phyloP scores from a whole-genome alignment of 1,284 basidiomycete species.

The Spongispora temasekensis region DNA sequence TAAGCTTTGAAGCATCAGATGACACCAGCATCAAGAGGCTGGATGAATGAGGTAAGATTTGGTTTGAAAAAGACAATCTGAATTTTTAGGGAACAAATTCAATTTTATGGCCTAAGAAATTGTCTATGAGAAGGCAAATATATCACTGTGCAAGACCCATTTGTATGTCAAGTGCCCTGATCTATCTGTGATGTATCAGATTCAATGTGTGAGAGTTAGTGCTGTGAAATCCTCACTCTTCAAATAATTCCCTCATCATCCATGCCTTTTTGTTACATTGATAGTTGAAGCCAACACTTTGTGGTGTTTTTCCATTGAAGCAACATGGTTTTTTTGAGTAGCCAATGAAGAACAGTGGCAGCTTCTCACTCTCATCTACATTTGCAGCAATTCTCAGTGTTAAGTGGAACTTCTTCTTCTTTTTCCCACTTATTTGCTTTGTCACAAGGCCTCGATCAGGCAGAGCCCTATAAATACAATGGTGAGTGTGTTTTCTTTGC shows the following conservation, averaged over 20 bases:
- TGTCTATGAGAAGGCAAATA: slow-evolving; percentile 27
- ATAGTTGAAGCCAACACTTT: slow-evolving; percentile 27
- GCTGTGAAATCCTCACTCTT: slow-evolving; percentile 1
- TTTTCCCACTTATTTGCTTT: slow-evolving; percentile 22
- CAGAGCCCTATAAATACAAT: slow-evolving; percentile 2
- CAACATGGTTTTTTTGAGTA: slow-evolving; percentile 24
- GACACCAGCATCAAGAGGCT: too few relatives aligned
- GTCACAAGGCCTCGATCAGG: slow-evolving; percentile 26
- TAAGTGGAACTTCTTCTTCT: slow-evolving; percentile 22
- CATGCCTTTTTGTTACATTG: slow-evolving; percentile 28
- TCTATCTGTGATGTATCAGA: too few relatives aligned
- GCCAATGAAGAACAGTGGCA: slow-evolving; percentile 15
- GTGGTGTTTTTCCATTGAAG: slow-evolving; percentile 22
- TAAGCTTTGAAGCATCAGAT: too few relatives aligned
- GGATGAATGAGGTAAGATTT: too few relatives aligned
- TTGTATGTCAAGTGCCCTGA: slow-evolving; percentile 15
- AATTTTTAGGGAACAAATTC: slow-evolving; percentile 17
- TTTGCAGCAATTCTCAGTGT: slow-evolving; percentile 25
- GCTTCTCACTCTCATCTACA: slow-evolving; percentile 26
- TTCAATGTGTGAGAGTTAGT: neutral
- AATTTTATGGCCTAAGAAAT: slow-evolving; percentile 25
- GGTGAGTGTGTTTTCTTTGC: too few relatives aligned
- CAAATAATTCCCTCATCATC: slow-evolving; percentile 12
- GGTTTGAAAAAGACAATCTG: slow-evolving; percentile 26
- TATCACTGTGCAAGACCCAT: slow-evolving; percentile 15